A percentile compares a stretch with the other conserved stretches of the same genome.
Conservation (phyloP, 2,329 filamentous ascomycete species). For the Colletotrichum brevisporum region DNA sequence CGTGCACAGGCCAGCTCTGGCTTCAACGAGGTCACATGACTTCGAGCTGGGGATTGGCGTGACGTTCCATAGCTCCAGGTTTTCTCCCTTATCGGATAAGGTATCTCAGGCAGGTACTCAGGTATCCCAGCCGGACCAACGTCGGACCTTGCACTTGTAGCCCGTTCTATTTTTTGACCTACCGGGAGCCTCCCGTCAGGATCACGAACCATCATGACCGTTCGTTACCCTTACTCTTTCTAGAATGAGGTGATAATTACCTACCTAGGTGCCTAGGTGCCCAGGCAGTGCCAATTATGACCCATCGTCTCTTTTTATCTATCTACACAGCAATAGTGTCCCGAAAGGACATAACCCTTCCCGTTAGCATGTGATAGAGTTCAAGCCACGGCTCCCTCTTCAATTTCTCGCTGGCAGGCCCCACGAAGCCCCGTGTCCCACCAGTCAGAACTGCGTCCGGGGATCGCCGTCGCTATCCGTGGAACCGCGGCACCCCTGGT, state of each 20-base stretch:
- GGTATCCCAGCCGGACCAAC: conserved; percentile 32
- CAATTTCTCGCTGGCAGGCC: conserved; percentile 34
- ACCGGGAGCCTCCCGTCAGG: background rate
- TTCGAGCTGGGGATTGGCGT: background rate
- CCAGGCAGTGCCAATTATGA: background rate
- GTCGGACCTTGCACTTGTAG: conserved; percentile 11
- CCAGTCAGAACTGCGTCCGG: conserved; percentile 34
- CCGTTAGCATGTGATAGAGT: conserved; percentile 40
- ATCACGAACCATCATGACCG: background rate
- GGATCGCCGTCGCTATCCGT: conserved; percentile 35
- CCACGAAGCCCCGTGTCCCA: conserved; percentile 27
- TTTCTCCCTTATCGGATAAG: too few relatives aligned
- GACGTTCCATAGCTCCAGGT: too few relatives aligned
- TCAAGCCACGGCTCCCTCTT: conserved; percentile 40
- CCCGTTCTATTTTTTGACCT: conserved; percentile 7
- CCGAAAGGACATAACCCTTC: background rate
- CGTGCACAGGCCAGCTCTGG: conserved; percentile 29
- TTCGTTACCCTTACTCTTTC: too few relatives aligned
- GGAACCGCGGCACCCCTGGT: conserved; percentile 32
- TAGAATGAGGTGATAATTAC: conserved; percentile 30
- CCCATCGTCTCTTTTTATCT: conserved; percentile 8
- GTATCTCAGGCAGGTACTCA: background rate
- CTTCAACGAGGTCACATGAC: conserved; percentile 32
- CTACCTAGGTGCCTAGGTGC: background rate
- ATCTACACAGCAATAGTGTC: too few relatives aligned